Evolutionary conservation across 768 basidiomycete genomes (phyloP), one percentile per base, ranked within the genome.

Genomic region (Hygrocybe punicea): DNA sequence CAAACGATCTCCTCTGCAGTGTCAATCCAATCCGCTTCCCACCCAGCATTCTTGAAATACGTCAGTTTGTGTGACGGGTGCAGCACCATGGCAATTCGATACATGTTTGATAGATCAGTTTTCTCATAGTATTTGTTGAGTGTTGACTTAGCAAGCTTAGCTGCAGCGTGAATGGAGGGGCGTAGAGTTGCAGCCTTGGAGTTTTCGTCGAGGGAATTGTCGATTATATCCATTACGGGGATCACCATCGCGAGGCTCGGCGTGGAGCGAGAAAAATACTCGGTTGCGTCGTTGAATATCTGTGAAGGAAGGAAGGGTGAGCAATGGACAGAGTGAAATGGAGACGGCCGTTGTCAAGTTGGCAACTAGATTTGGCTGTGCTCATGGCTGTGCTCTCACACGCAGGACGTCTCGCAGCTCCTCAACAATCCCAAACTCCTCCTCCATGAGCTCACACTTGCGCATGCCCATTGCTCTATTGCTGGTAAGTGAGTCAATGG

Each of bases 61-160:
- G 55, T 48, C 2, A 74, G 63, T 60, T 75, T 75, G 65, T 72
- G 64, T 0, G 55, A 55, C 1, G 72, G 73, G 56, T 76, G 70
- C 7, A 75, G 66, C 21, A 75, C 73, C 62, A 66, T 65, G 1
- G 66, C 62, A 23, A 68, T 63, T 1, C 57, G 53, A 58, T 69
- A 66, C 11, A 60, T 36, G 5, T 59, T 45, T 2, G 62, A 64
- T 2, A 29, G 11, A 45, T 66, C 68, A 2, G 65, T 66, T 1
- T 37, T 17, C 3, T 23, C 16, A 50, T 68, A 63, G 37, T 71
- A 71, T 2, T 39, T 19, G 51, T 71, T 65, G 5, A 69, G 34
- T 0, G 62, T 67, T 8, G 40, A 50, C 51, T 66, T 66, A 11
- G 57, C 67, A 1, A 69, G 36, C 6, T 13, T 46, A 1, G 65